Evolutionary conservation across 1,139 yeast genomes (phyloP), one percentile per base, ranked within the genome.

Genomic region (Taphrina deformans): DNA sequence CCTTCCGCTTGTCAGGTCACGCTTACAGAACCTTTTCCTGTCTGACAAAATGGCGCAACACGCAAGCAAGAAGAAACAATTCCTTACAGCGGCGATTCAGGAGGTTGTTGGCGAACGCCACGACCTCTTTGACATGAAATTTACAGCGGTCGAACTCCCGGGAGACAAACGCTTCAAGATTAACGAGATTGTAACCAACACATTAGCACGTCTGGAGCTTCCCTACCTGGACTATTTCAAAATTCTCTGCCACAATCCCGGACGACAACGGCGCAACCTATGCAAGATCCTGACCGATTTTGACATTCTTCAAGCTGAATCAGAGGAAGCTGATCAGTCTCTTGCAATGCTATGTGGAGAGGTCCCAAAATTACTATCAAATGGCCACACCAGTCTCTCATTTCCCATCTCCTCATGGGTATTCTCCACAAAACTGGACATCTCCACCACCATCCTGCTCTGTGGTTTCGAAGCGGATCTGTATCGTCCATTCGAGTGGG

Each of bases 211-310:
- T 18, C 56, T 26, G 16, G 51, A 51, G 50, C 40, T 55, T 6
- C 59, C 59, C 12, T 31, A 48, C 31, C 35, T 60, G 16, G 66
- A 87, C 67, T 78, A 81, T 71, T 73, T 88, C 45, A 82, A 84
- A 12, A 78, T 82, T 1, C 77, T 80, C 68, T 86, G 89, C 18
- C 88, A 86, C 74, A 92, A 92, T 72, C 85, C 89, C 27, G 85
- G 96, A 64, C 82, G 97, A 63, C 93, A 89, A 72, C 83, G 97
- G 69, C 97, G 90, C 72, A 79, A 84, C 71, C 76, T 87, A 74
- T 74, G 85, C 71, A 79, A 86, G 74, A 76, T 82, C 73, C 71
- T 84, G 69, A 71, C 83, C 6, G 73, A 84, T 1, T 89, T 95
- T 88, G 97, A 93, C 74, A 82, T 90, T 1, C 77, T 90, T 38